phyloP scores from a whole-genome alignment of 352 stramenopile species.

The Phytophthora megakarya region DNA sequence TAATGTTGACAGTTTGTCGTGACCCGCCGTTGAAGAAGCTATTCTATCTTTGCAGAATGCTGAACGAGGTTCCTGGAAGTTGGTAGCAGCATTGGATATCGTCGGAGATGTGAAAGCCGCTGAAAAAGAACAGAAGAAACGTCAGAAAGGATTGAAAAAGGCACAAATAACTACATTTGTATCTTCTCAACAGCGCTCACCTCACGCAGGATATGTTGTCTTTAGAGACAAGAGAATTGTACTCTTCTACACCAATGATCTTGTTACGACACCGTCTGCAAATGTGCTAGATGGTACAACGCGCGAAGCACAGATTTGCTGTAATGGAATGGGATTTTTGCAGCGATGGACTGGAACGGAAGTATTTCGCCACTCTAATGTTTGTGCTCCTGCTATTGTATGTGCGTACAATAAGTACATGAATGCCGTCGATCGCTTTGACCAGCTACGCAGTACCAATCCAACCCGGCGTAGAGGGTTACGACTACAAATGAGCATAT shows the following conservation, averaged over 20 bases:
- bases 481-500: background rate
- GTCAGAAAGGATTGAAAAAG: background rate
- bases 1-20: background rate
- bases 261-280: background rate
- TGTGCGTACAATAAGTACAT: slow-evolving; percentile 2
- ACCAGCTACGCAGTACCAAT: background rate
- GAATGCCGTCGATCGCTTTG: slow-evolving; percentile 2
- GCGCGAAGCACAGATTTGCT: slow-evolving; percentile 1
- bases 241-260: slow-evolving; percentile 11
- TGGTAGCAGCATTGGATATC: background rate
- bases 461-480: background rate
- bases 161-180: background rate
- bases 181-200: background rate
- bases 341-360: slow-evolving; percentile 7
- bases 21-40: background rate
- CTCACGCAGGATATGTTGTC: background rate
- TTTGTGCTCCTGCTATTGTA: background rate
- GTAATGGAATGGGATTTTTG: background rate
- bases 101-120: background rate
- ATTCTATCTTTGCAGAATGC: background rate
- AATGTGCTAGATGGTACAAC: background rate
- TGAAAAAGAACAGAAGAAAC: slow-evolving; percentile 2
- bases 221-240: slow-evolving; percentile 10
- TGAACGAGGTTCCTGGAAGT: background rate
- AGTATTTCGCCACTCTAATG: background rate